Evolutionary conservation across 2,329 filamentous ascomycete genomes (phyloP).

Genomic region (Pochonia chlamydosporia): DNA sequence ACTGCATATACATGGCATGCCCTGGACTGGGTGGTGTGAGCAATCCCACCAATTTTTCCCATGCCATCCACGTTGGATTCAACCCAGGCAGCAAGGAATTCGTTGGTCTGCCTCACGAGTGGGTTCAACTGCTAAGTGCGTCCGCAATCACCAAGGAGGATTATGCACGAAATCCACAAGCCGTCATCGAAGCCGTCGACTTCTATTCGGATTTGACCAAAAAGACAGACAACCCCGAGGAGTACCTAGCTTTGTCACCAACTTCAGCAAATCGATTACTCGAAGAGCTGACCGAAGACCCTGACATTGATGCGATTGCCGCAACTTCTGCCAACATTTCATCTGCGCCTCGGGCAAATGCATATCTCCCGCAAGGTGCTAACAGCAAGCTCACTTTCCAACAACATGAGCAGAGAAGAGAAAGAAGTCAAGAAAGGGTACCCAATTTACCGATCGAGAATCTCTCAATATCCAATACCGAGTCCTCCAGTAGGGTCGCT

Average conservation of each 20-base stretch:
- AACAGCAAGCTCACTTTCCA: background rate
- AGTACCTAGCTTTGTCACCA: constrained; percentile 59
- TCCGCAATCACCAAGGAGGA: constrained; percentile 97
- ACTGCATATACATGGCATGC: constrained; percentile 90
- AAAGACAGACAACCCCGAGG: constrained; percentile 59
- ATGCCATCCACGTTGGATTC: constrained; percentile 93
- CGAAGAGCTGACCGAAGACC: constrained; percentile 50
- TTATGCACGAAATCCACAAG: constrained; percentile 91
- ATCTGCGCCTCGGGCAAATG: background rate
- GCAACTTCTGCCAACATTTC: background rate
- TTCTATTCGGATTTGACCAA: constrained; percentile 80
- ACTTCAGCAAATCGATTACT: constrained; percentile 51
- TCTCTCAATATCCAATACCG: background rate
- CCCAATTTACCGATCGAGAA: background rate
- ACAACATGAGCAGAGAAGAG: background rate
- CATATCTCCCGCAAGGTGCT: background rate
- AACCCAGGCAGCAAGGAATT: constrained; percentile 91
- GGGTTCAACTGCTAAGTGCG: constrained; percentile 89
- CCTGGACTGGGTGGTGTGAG: constrained; percentile 97
- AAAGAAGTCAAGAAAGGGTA: background rate
- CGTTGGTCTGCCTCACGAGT: constrained; percentile 85
- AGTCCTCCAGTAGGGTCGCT: background rate
- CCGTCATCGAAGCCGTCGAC: constrained; percentile 70
- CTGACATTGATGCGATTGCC: constrained; percentile 16
- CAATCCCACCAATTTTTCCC: constrained; percentile 94